Base-by-base conservation (phyloP, 495 filamentous ascomycete genomes). In the Penicillium odoratum region DNA sequence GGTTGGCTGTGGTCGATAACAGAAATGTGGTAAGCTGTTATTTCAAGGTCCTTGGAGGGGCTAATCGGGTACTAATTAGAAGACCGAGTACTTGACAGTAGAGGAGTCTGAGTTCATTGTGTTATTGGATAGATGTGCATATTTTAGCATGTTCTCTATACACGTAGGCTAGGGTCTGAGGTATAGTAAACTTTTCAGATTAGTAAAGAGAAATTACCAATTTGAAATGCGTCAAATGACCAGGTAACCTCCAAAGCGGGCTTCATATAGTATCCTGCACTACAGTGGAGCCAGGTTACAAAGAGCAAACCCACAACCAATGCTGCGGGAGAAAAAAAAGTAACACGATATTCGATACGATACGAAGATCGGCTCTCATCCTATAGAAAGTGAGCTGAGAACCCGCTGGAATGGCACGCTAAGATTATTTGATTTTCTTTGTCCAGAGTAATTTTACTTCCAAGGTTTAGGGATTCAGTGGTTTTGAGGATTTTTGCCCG, bases 351-450 rank as follows among this genome's bases (percentile, higher is more conserved):
- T 40, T 40, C 15, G 13, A 40, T 40, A n/a, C 50, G 28, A 53
- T 42, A 38, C 38, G 56, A 29, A 53, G 56, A 58, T 58, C 56
- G 33, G 50, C 49, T 18, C n/a, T 28, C 56, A 51, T 25, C 43
- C 44, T 50, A 58, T 21, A 21, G 21, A 21, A 21, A 21, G 21
- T 21, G 58, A 55, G 34, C 46, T 31, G 21, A 34, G 36, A 2
- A 58, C 62, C 62, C 62, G 55, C 45, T 36, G 4, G 42, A 53
- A 10, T 28, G 62, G 58, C 31, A 60, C 55, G 53, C 62, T 58
- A 64, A 50, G 48, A n/a, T 44, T 44, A 30, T 57, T 25, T 25
- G 3, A 0, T 26, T n/a, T 31, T 7, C 21, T 21, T 21, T 21
- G 21, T 21, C 21, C 21, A 21, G 21, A 21, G 21, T 21, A 21